Evolutionary conservation across 106 monocot species (phyloP), one percentile per base, ranked within the genome.

Genomic region (Acanthochlamys bracteata): DNA sequence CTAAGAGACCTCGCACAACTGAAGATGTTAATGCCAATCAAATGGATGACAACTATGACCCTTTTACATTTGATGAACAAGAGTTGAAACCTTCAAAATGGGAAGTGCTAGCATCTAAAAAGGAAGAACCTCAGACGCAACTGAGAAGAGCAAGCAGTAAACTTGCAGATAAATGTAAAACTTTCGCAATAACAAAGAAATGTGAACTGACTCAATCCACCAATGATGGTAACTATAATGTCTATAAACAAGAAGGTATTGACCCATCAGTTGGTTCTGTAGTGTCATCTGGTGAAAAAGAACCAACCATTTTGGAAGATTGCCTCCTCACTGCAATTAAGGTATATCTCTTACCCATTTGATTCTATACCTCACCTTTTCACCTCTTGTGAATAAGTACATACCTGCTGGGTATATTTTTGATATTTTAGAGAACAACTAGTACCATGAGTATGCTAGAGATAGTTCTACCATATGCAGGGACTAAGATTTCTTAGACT

Each of bases 311-410:
- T 75, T 42, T 89, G n/a, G 92, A 89, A 51, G 88, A 92, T 17
- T 92, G 92, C 67, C 91, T 99, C 67, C 78, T 99, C 24, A 74
- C 92, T 69, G 85, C 98, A 66, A 73, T 92, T 17, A 92, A 99
- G 98, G 98, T 99, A 81, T 41, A n/a, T 21, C 56, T 40, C 15
- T 41, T 49, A 26, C 59, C 46, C 40, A 22, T 42, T 55, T 59
- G 10, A 22, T 45, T 51, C 4, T 47, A 10, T 14, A 11, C 24
- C 16, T 45, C 51, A 64, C 47, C 20, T 47, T 20, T 67, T 61
- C 7, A 14, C 55, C 4, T n/a, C 14, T 57, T 13, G 39, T 22
- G 47, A 11, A 51, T 51, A 51, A 4, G 51, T 13, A 46, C 45
- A 46, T 46, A 6, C 33, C 33, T 33, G 33, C 6, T 33, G 33